A percentile compares a stretch with the other conserved stretches of the same genome.
These are phyloP conservation scores for Casuarina glauca DNA, from an alignment of 306 rosid species.

Conservation along the genomic window DNA sequence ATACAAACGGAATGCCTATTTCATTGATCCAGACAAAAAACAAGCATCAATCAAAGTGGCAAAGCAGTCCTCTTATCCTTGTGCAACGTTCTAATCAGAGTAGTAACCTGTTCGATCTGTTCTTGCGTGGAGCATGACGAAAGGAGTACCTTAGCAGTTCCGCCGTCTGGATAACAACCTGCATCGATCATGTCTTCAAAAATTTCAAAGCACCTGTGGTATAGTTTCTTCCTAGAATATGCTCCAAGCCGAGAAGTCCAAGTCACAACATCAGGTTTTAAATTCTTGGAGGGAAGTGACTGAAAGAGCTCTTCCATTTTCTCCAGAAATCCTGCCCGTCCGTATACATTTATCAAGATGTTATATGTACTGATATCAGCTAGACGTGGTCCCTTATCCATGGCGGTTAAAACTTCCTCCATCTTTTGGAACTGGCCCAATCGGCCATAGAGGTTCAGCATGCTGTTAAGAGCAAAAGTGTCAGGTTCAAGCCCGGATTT, in stretches of 20 bases:
- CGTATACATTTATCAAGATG: constrained; percentile 75
- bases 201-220: constrained; percentile 71
- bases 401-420: constrained; percentile 69
- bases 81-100: constrained; percentile 78
- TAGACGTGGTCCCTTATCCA: constrained; percentile 61
- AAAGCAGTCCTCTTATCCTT: constrained; percentile 56
- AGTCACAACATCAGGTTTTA: constrained; percentile 86
- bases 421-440: constrained; percentile 71
- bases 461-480: constrained; percentile 78
- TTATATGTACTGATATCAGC: constrained; percentile 83
- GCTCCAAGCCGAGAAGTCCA: constrained; percentile 96
- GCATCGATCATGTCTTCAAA: constrained; percentile 92
- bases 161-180: constrained; percentile 92
- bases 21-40: background rate
- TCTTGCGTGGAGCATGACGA: constrained; percentile 76
- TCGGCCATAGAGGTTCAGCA: constrained; percentile 80
- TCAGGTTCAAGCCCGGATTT: constrained; percentile 72
- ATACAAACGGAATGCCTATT: background rate
- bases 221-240: constrained; percentile 78
- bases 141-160: constrained; percentile 83
- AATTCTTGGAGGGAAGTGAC: constrained; percentile 47
- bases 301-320: constrained; percentile 73
- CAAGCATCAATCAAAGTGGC: constrained; percentile 38
- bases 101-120: constrained; percentile 74
- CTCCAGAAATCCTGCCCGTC: constrained; percentile 74